Evolutionary conservation across 2,329 filamentous ascomycete species (phyloP).

Genomic region (Ophiostoma perfectum): DNA sequence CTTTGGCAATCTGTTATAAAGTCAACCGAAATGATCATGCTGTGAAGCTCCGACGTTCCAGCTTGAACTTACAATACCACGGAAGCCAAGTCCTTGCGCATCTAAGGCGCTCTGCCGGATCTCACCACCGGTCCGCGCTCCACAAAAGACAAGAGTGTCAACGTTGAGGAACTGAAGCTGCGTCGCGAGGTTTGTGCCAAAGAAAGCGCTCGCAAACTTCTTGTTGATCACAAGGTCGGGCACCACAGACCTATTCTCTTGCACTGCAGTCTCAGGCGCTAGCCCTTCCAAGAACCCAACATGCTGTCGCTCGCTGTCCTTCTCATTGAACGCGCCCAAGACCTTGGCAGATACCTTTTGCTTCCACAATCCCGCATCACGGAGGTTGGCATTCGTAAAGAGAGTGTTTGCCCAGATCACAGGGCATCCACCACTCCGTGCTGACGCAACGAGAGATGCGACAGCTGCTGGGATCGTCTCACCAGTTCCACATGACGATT

Average conservation of each 20-base stretch:
- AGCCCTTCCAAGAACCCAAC: slow-evolving; percentile 37
- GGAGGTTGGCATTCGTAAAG: slow-evolving; percentile 40
- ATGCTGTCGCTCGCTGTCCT: slow-evolving; percentile 31
- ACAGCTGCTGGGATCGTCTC: background rate
- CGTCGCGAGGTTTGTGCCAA: slow-evolving; percentile 41
- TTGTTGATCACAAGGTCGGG: slow-evolving; percentile 38
- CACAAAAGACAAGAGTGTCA: slow-evolving; percentile 44
- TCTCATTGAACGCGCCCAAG: slow-evolving; percentile 27
- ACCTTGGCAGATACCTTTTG: slow-evolving; percentile 26
- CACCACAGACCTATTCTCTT: slow-evolving; percentile 31
- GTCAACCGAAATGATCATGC: background rate
- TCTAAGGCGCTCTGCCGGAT: slow-evolving; percentile 42
- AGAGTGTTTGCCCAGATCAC: slow-evolving; percentile 42
- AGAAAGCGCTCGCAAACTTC: slow-evolving; percentile 42
- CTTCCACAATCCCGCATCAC: slow-evolving; percentile 42
- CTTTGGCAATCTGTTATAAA: slow-evolving; percentile 8
- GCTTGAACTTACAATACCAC: slow-evolving; percentile 38
- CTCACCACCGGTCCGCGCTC: slow-evolving; percentile 44
- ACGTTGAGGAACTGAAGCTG: slow-evolving; percentile 36
- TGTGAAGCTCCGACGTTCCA: background rate
- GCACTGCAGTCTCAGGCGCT: slow-evolving; percentile 28
- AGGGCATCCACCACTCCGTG: slow-evolving; percentile 32
- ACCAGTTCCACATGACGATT: slow-evolving; percentile 10
- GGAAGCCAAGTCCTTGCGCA: slow-evolving; percentile 41
- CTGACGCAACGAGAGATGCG: background rate